Conservation (phyloP, 179 eudicot genomes). For the Nepenthes alata region DNA sequence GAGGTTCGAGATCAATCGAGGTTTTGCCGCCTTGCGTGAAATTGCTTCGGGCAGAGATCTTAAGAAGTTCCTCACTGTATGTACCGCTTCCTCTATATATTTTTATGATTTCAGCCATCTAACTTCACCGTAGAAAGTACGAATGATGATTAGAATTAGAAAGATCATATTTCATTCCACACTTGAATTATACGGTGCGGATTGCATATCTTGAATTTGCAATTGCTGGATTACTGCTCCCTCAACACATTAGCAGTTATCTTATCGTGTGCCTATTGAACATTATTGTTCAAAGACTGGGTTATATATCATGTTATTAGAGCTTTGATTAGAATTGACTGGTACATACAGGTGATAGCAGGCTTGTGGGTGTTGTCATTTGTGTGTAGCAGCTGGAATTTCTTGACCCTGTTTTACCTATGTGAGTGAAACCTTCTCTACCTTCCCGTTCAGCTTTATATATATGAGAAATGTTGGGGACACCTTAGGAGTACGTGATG, state of each 20-base stretch:
- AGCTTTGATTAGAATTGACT: no score
- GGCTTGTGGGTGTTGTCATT: constrained; percentile 45
- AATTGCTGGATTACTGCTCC: no score
- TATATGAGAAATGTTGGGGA: not conserved
- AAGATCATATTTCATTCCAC: no score
- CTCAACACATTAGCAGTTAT: no score
- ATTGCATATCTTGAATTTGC: no score
- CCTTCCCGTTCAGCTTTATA: no score
- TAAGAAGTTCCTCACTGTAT: constrained; percentile 55
- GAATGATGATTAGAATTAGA: not conserved
- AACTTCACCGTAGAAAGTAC: not conserved
- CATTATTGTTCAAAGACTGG: not conserved
- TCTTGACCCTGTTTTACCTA: constrained; percentile 57
- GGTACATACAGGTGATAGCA: constrained; percentile 32
- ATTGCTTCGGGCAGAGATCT: constrained; percentile 49
- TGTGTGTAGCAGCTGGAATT: constrained; percentile 47
- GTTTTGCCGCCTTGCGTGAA: constrained; percentile 22
- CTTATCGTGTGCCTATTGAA: not conserved
- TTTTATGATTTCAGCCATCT: not conserved
- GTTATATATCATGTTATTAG: not conserved
- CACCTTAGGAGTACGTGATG: not conserved
- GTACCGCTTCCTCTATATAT: not conserved
- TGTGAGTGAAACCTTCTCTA: constrained; percentile 24
- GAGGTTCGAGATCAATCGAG: constrained; percentile 29
- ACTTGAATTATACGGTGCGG: no score